A percentile compares a stretch with the other conserved stretches of the same genome.
phyloP scores from a whole-genome alignment of 2,329 filamentous ascomycete species.

The Stenocarpella maydis region DNA sequence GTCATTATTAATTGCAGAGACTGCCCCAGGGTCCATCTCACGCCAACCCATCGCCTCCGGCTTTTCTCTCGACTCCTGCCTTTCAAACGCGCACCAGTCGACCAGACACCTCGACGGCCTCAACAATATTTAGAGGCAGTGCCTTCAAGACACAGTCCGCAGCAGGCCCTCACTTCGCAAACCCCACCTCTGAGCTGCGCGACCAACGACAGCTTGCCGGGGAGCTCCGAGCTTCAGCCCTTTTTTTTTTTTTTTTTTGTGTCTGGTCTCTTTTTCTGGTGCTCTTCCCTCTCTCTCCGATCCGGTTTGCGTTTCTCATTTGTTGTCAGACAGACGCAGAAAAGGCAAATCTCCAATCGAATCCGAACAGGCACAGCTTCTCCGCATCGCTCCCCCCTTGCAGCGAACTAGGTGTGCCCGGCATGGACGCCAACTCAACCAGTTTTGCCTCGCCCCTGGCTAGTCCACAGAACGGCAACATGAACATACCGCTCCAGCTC shows the following conservation, averaged over 20 bases:
- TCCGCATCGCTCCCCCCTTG: conserved; percentile 10
- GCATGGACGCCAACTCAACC: conserved; percentile 69
- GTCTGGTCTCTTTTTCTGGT: too few relatives aligned
- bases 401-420: conserved; percentile 27
- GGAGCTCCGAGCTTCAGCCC: conserved; percentile 7
- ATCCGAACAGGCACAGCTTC: conserved; percentile 19
- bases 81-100: neutral
- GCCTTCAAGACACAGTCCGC: neutral
- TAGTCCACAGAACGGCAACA: conserved; percentile 61
- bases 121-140: conserved; percentile 13
- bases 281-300: too few relatives aligned
- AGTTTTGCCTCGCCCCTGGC: conserved; percentile 74
- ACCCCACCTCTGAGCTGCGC: neutral
- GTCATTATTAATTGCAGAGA: conserved; percentile 23
- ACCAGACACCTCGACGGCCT: neutral
- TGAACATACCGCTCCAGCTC: conserved; percentile 63
- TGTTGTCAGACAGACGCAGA: conserved; percentile 1
- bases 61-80: conserved; percentile 4
- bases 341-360: conserved; percentile 24
- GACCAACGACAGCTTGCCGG: neutral
- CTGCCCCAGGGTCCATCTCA: conserved; percentile 13
- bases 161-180: neutral
- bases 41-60: neutral
- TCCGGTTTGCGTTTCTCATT: neutral
- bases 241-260: neutral